Percentiles rank a stretch among this genome's conserved stretches.
Conservation (phyloP, 2,329 filamentous ascomycete genomes). For the Sclerotinia borealis region DNA sequence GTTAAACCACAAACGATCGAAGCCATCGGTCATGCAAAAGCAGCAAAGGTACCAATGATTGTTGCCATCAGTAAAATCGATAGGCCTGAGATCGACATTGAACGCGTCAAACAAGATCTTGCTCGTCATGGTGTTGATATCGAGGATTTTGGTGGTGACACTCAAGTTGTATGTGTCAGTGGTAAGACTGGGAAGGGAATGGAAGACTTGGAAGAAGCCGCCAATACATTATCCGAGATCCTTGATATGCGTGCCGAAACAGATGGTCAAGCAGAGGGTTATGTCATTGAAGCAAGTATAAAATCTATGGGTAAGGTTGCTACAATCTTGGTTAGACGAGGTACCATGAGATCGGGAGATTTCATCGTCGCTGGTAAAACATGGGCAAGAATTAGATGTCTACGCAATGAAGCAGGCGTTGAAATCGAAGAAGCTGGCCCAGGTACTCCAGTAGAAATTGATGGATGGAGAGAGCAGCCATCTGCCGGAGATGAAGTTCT, state of each 20-base stretch:
- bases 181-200: slow-evolving; percentile 93
- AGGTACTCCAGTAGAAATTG: slow-evolving; percentile 83
- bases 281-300: slow-evolving; percentile 86
- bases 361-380: slow-evolving; percentile 81
- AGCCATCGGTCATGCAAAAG: slow-evolving; percentile 86
- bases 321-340: slow-evolving; percentile 81
- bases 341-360: slow-evolving; percentile 75
- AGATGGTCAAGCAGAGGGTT: slow-evolving; percentile 78
- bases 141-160: slow-evolving; percentile 91
- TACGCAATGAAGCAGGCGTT: slow-evolving; percentile 79
- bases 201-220: slow-evolving; percentile 84
- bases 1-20: slow-evolving; percentile 97
- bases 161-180: slow-evolving; percentile 84
- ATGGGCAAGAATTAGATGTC: slow-evolving; percentile 77
- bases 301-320: slow-evolving; percentile 80
- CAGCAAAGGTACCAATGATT: slow-evolving; percentile 86
- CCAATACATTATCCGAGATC: slow-evolving; percentile 78
- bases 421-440: slow-evolving; percentile 70
- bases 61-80: slow-evolving; percentile 98
- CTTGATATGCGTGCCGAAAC: slow-evolving; percentile 80
- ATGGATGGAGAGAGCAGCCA: slow-evolving; percentile 90
- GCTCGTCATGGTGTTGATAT: slow-evolving; percentile 79
- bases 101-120: slow-evolving; percentile 84
- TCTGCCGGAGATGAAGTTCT: slow-evolving; percentile 81
- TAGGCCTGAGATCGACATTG: slow-evolving; percentile 72